Percentiles rank a stretch among this genome's conserved stretches.
Conservation (phyloP, 2,329 filamentous ascomycete genomes). For the Exophiala lecanii-corni region DNA sequence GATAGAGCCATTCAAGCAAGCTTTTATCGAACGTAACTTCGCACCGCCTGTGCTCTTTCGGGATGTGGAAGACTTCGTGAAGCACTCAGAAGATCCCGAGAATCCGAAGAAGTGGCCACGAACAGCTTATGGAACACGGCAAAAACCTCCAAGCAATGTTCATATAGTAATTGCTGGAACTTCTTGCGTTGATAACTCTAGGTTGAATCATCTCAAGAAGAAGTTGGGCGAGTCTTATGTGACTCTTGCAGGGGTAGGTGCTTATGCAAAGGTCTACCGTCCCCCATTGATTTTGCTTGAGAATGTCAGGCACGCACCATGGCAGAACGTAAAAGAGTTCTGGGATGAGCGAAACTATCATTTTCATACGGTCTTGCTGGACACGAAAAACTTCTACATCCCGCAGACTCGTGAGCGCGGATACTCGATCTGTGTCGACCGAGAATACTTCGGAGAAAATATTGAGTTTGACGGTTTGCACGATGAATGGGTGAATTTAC, state of each 20-base stretch:
- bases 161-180: slow-evolving; percentile 69
- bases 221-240: slow-evolving; percentile 58
- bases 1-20: slow-evolving; percentile 60
- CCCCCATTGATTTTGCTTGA: slow-evolving; percentile 67
- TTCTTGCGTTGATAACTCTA: slow-evolving; percentile 71
- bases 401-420: slow-evolving; percentile 64
- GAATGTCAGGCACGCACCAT: slow-evolving; percentile 62
- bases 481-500: slow-evolving; percentile 41
- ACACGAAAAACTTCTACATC: slow-evolving; percentile 68
- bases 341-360: slow-evolving; percentile 54
- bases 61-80: slow-evolving; percentile 54
- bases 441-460: slow-evolving; percentile 22
- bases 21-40: slow-evolving; percentile 60
- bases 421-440: slow-evolving; percentile 57
- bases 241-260: slow-evolving; percentile 60
- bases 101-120: slow-evolving; percentile 32
- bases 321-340: slow-evolving; percentile 45
- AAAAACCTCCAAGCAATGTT: slow-evolving; percentile 51
- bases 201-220: slow-evolving; percentile 47
- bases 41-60: slow-evolving; percentile 50
- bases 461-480: slow-evolving; percentile 28
- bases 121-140: slow-evolving; percentile 62
- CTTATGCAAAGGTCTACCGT: slow-evolving; percentile 51
- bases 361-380: slow-evolving; percentile 47
- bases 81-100: slow-evolving; percentile 34